Conservation (phyloP, 2,329 filamentous ascomycete species). For the Alternaria alternata region DNA sequence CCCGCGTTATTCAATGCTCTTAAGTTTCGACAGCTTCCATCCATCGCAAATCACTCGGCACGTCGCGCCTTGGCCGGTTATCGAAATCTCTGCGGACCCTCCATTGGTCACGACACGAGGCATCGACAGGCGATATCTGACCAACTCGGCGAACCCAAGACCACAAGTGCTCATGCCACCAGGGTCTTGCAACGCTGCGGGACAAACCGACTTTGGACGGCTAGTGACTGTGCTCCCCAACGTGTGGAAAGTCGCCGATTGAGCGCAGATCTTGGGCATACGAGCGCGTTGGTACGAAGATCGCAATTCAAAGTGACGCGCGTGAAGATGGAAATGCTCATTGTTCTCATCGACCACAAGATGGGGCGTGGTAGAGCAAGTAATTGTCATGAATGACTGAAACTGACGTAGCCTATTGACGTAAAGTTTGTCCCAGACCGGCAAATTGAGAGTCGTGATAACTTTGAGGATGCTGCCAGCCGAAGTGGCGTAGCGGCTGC, state of each 20-base stretch:
- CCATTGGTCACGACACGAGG: conserved; percentile 14
- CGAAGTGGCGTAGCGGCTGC: conserved; percentile 2
- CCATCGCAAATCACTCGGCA: conserved; percentile 13
- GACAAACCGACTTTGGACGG: conserved; percentile 26
- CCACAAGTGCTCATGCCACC: conserved; percentile 12
- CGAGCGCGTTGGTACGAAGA: conserved; percentile 26
- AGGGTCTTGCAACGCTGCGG: conserved; percentile 30
- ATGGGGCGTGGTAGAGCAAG: conserved; percentile 1
- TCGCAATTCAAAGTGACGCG: conserved; percentile 33
- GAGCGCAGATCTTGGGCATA: conserved; percentile 35
- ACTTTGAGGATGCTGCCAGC: conserved; percentile 1
- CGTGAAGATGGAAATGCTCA: conserved; percentile 3
- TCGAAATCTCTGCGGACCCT: conserved; percentile 17
- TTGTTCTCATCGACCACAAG: conserved; percentile 6
- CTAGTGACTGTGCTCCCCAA: conserved; percentile 27
- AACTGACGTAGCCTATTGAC: conserved; percentile 10
- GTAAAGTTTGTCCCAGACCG: conserved; percentile 4
- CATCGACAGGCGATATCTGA: conserved; percentile 1
- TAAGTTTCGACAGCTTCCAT: conserved; percentile 13
- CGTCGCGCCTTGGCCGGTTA: conserved; percentile 14
- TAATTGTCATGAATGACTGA: conserved; percentile 5
- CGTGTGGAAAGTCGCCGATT: conserved; percentile 30
- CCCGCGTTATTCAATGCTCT: conserved; percentile 7
- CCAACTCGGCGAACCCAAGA: conserved; percentile 15
- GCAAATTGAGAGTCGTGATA: conserved; percentile 11